Evolutionary conservation across 1,284 basidiomycete species (phyloP).

Genomic region (Papiliotrema fonsecae): DNA sequence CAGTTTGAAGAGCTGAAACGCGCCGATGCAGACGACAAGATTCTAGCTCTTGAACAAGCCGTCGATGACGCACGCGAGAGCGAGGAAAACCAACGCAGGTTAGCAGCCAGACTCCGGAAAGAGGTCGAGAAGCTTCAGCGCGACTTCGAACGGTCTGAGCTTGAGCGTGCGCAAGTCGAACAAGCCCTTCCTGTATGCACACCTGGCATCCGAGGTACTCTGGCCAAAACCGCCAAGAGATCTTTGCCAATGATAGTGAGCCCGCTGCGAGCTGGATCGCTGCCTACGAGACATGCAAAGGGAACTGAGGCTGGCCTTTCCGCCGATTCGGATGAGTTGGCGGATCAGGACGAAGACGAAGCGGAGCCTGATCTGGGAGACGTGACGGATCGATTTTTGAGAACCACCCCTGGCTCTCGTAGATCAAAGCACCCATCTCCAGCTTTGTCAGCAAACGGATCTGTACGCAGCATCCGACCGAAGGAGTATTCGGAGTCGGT

Average conservation of each 20-base stretch:
- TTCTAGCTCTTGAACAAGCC: conserved; percentile 29
- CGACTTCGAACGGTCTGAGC: conserved; percentile 29
- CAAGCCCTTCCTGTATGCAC: background rate
- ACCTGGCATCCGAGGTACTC: background rate
- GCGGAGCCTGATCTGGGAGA: conserved; percentile 5
- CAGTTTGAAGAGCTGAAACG: conserved; percentile 12
- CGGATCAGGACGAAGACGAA: too few species aligned
- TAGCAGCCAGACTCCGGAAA: conserved; percentile 27
- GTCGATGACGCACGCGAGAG: conserved; percentile 34
- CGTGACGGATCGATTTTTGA: conserved; percentile 1
- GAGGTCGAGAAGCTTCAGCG: conserved; percentile 33
- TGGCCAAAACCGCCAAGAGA: background rate
- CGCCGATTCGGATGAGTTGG: conserved; percentile 29
- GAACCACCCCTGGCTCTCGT: background rate
- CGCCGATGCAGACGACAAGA: conserved; percentile 28
- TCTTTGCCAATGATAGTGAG: too few species aligned
- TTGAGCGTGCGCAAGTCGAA: conserved; percentile 4
- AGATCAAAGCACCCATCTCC: background rate
- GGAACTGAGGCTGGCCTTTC: too few species aligned
- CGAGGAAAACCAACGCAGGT: conserved; percentile 35
- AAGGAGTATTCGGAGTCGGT: background rate
- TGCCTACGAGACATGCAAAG: too few species aligned
- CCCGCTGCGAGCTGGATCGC: too few species aligned
- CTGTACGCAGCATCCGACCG: background rate
- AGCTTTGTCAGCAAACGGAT: background rate